Percentiles rank a stretch among this genome's conserved stretches.
Evolutionary conservation across 441 rosid genomes (phyloP).

Genomic region (Iberis amara): DNA sequence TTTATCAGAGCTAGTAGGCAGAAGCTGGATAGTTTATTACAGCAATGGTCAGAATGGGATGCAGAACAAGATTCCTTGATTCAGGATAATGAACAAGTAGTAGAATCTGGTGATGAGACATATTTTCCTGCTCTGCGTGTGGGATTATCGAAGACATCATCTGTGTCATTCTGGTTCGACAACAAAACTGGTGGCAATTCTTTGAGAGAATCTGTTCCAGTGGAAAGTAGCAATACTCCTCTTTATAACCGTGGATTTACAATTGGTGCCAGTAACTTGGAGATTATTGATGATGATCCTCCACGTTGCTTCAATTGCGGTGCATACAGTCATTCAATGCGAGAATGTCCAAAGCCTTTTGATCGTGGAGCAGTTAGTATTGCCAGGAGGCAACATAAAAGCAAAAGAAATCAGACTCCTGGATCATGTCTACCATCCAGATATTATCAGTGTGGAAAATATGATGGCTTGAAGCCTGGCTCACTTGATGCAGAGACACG

Average conservation of each 20-base stretch:
- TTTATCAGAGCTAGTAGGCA: conserved; percentile 70
- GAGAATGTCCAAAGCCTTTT: conserved; percentile 85
- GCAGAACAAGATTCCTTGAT: conserved; percentile 45
- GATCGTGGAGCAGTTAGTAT: conserved; percentile 67
- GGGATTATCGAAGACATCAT: conserved; percentile 56
- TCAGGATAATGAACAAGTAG: conserved; percentile 56
- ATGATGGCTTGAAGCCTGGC: conserved; percentile 88
- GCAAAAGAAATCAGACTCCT: conserved; percentile 56
- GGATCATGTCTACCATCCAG: conserved; percentile 55
- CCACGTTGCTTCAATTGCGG: conserved; percentile 97
- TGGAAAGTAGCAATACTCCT: conserved; percentile 57
- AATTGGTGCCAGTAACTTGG: conserved; percentile 69
- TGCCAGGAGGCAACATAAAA: conserved; percentile 77
- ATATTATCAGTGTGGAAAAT: conserved; percentile 85
- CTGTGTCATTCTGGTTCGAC: conserved; percentile 89
- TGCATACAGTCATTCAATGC: conserved; percentile 81
- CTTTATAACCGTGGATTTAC: conserved; percentile 89
- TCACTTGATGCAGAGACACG: conserved; percentile 74
- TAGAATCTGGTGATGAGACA: conserved; percentile 81
- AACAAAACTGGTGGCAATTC: conserved; percentile 45
- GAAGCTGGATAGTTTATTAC: conserved; percentile 74
- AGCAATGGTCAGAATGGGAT: conserved; percentile 96
- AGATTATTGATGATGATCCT: conserved; percentile 64
- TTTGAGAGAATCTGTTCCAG: conserved; percentile 35
- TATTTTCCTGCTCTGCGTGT: conserved; percentile 74